phyloP scores from a whole-genome alignment of 2,329 filamentous ascomycete genomes.

The Pseudogymnoascus sp. region DNA sequence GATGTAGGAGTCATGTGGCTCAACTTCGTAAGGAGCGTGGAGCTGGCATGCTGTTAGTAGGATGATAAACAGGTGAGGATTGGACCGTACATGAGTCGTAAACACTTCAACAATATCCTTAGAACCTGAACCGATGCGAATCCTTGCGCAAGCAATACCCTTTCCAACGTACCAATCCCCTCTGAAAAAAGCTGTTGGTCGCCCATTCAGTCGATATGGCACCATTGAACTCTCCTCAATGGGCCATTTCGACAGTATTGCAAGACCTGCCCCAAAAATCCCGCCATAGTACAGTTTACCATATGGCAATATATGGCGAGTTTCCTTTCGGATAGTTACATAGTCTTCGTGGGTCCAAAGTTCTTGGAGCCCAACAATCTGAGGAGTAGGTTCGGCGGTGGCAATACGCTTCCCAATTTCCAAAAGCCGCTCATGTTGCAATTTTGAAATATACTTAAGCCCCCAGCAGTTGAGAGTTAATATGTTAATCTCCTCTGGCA shows the following conservation, averaged over 20 bases:
- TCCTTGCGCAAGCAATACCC: slow-evolving; percentile 75
- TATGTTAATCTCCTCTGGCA: slow-evolving; percentile 60
- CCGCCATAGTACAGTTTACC: slow-evolving; percentile 91
- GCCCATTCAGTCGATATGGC: slow-evolving; percentile 81
- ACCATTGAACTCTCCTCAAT: slow-evolving; percentile 84
- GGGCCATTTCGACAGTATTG: slow-evolving; percentile 84
- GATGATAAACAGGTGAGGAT: background rate
- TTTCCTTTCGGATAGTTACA: slow-evolving; percentile 64
- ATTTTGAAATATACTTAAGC: slow-evolving; percentile 74
- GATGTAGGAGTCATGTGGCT: slow-evolving; percentile 74
- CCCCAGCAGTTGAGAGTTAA: slow-evolving; percentile 97
- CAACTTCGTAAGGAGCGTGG: slow-evolving; percentile 79
- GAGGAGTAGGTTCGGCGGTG: slow-evolving; percentile 55
- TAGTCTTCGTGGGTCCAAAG: slow-evolving; percentile 88
- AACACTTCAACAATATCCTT: slow-evolving; percentile 79
- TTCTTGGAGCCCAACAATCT: slow-evolving; percentile 91
- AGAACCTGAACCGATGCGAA: slow-evolving; percentile 57
- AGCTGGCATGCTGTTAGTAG: slow-evolving; percentile 33
- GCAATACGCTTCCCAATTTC: slow-evolving; percentile 81
- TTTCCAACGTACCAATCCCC: slow-evolving; percentile 98
- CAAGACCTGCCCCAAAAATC: slow-evolving; percentile 81
- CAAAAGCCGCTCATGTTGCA: slow-evolving; percentile 66
- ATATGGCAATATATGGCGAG: slow-evolving; percentile 68
- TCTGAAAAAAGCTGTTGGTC: slow-evolving; percentile 86
- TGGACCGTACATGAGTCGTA: slow-evolving; percentile 65